These are phyloP conservation scores for Metschnikowia anglica DNA, from an alignment of 805 yeast genomes.

Conservation along the genomic window DNA sequence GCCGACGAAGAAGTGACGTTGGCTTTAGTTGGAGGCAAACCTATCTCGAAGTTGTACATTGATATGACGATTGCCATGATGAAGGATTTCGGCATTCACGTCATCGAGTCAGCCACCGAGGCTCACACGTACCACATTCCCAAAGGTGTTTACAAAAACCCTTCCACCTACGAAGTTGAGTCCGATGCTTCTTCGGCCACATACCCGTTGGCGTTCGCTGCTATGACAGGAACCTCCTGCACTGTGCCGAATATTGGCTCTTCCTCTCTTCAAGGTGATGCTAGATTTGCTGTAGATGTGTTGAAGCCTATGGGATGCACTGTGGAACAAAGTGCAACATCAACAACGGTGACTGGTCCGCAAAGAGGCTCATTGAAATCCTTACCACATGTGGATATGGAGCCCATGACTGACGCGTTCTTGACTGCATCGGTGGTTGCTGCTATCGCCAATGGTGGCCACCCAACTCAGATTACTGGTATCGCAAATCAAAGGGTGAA, in stretches of 20 bases:
- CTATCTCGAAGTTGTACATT: conserved; percentile 91
- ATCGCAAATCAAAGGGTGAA: conserved; percentile 98
- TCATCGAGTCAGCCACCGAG: conserved; percentile 65
- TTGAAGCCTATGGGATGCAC: conserved; percentile 92
- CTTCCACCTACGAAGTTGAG: conserved; percentile 83
- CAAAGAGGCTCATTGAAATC: conserved; percentile 66
- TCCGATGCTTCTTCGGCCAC: conserved; percentile 98
- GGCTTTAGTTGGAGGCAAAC: conserved; percentile 91
- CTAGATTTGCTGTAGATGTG: conserved; percentile 92
- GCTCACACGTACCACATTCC: conserved; percentile 90
- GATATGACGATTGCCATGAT: conserved; percentile 98
- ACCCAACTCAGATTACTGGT: conserved; percentile 72
- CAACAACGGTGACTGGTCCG: conserved; percentile 94
- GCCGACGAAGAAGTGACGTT: conserved; percentile 86
- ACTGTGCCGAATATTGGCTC: conserved; percentile 94
- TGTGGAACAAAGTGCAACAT: conserved; percentile 76
- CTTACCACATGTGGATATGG: conserved; percentile 85
- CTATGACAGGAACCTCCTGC: conserved; percentile 88
- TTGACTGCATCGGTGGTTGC: conserved; percentile 96
- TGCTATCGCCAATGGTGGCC: conserved; percentile 72
- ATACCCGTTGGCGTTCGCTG: conserved; percentile 96
- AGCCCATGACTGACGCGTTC: conserved; percentile 99
- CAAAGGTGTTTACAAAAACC: conserved; percentile 74
- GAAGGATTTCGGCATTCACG: conserved; percentile 83
- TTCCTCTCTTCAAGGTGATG: conserved; percentile 93